Evolutionary conservation across 108 stramenopile genomes (phyloP).

Genomic region (Nannochloropsis salina): DNA sequence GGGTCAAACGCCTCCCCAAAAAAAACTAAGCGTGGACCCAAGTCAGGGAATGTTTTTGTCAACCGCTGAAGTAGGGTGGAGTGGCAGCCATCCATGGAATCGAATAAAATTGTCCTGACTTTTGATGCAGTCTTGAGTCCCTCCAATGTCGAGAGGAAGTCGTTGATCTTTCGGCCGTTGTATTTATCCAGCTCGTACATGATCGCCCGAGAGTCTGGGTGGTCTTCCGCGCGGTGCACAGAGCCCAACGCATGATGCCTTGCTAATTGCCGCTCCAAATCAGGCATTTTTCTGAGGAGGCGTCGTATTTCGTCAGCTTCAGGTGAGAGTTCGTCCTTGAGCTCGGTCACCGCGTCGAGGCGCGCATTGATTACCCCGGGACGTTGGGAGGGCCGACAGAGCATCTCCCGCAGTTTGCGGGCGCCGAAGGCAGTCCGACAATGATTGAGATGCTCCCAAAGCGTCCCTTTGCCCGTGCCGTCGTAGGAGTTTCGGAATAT

Average conservation of each 20-base stretch:
- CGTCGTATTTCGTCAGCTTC: conserved; percentile 63
- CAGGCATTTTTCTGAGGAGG: conserved; percentile 69
- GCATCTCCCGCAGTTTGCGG: conserved; percentile 86
- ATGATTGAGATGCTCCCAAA: conserved; percentile 81
- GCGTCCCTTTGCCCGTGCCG: conserved; percentile 61
- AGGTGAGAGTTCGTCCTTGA: conserved; percentile 54
- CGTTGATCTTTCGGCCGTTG: conserved; percentile 78
- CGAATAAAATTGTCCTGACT: conserved; percentile 42
- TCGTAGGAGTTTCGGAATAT: conserved; percentile 69
- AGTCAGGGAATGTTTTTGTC: conserved; percentile 80
- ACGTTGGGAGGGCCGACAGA: conserved; percentile 77
- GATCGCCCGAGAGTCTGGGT: conserved; percentile 90
- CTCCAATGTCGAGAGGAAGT: conserved; percentile 40
- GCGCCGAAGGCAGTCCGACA: conserved; percentile 85
- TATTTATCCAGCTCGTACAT: conserved; percentile 84
- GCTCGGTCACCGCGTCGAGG: conserved; percentile 84
- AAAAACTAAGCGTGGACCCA: conserved; percentile 70
- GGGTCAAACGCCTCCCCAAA: conserved; percentile 89
- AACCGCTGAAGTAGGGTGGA: conserved; percentile 62
- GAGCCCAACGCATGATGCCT: conserved; percentile 84
- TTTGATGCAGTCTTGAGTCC: conserved; percentile 26
- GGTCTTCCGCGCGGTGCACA: conserved; percentile 51
- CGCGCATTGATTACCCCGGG: conserved; percentile 75
- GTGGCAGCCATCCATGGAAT: conserved; percentile 64
- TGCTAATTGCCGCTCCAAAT: conserved; percentile 85